phyloP scores from a whole-genome alignment of 495 filamentous ascomycete genomes.

The Xylaria telfairii region DNA sequence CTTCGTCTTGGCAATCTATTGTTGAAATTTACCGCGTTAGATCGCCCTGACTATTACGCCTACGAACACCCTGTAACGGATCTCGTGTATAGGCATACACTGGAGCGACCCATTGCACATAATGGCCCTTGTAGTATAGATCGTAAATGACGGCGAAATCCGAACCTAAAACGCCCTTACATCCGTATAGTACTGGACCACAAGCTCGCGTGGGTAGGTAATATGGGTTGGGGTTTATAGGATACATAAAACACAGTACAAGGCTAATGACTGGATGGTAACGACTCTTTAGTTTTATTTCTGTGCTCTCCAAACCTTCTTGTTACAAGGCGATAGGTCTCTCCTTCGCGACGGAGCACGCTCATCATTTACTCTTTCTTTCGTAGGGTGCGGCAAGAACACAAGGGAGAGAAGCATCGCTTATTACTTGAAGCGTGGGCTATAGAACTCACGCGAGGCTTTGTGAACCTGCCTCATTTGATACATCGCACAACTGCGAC shows the following conservation, averaged over 20 bases:
- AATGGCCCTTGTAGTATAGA: background rate
- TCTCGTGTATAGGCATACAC: background rate
- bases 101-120: slow-evolving; percentile 1
- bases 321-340: background rate
- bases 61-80: background rate
- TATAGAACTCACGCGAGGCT: background rate
- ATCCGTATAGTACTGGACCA: background rate
- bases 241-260: background rate
- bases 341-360: background rate
- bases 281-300: background rate
- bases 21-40: background rate
- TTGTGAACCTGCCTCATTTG: background rate
- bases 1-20: background rate
- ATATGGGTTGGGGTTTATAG: no score
- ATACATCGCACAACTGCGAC: slow-evolving; percentile 8
- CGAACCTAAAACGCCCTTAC: background rate
- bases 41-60: background rate
- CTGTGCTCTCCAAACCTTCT: background rate
- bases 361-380: background rate
- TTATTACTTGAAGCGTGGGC: background rate
- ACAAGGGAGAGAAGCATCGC: background rate
- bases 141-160: background rate
- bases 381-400: background rate
- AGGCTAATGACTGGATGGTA: background rate
- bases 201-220: background rate